These are phyloP conservation scores for Arctium minus DNA, from an alignment of 129 eudicot species.

Conservation along the genomic window DNA sequence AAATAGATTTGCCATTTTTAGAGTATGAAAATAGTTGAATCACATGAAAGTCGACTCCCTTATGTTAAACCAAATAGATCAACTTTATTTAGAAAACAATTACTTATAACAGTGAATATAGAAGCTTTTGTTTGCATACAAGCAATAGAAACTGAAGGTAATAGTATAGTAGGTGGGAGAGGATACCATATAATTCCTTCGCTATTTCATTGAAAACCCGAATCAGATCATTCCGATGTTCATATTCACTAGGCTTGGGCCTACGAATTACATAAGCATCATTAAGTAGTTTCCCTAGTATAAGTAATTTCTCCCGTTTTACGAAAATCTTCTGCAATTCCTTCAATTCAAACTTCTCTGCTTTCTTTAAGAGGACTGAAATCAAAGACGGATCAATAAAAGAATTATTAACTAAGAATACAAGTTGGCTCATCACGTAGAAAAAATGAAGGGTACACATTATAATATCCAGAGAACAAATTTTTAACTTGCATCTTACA, in stretches of 20 bases:
- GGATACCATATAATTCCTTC: slow-evolving; percentile 72
- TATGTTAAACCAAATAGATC: neutral
- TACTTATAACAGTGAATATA: neutral
- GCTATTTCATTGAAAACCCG: slow-evolving; percentile 82
- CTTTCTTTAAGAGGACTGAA: slow-evolving; percentile 62
- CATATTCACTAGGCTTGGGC: slow-evolving; percentile 73
- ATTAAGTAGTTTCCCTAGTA: slow-evolving; percentile 46
- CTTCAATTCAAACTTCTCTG: slow-evolving; percentile 60
- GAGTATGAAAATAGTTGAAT: neutral
- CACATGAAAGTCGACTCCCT: neutral
- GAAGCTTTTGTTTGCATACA: neutral
- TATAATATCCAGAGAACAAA: neutral
- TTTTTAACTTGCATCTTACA: neutral
- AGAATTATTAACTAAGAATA: neutral
- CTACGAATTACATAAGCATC: slow-evolving; percentile 53
- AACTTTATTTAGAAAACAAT: neutral
- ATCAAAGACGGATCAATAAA: slow-evolving; percentile 14
- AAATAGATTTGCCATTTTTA: neutral
- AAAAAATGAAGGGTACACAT: neutral
- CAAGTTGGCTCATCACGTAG: neutral
- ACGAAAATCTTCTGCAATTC: slow-evolving; percentile 38
- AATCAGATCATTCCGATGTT: slow-evolving; percentile 55
- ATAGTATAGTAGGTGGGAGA: neutral
- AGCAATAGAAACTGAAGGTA: neutral
- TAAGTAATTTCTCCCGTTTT: slow-evolving; percentile 27